Percentiles rank a stretch among this genome's conserved stretches.
Evolutionary conservation across 768 basidiomycete genomes (phyloP).

Genomic region (Calocera viscosa): DNA sequence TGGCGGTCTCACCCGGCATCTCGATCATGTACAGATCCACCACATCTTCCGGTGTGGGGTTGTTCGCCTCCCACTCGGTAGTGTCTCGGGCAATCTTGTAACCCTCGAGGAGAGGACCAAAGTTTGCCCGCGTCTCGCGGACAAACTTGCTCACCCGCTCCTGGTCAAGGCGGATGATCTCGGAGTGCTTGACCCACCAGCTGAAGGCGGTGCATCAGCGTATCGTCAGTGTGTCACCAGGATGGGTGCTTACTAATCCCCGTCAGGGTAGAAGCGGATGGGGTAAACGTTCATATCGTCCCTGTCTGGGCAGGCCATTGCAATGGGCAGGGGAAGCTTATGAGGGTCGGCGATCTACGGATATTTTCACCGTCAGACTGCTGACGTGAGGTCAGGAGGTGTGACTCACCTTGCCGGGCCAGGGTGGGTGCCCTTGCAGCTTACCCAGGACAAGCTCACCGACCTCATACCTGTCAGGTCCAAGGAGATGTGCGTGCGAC

Average conservation of each 20-base stretch:
- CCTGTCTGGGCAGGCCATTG: background rate
- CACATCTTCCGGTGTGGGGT: background rate
- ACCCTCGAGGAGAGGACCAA: background rate
- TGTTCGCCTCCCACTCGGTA: background rate
- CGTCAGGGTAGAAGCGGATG: slow-evolving; percentile 1
- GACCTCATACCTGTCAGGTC: slow-evolving; percentile 4
- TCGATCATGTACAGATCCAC: background rate
- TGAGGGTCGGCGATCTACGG: background rate
- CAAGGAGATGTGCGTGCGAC: background rate
- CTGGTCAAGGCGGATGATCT: background rate
- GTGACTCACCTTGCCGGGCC: background rate
- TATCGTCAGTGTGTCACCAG: background rate
- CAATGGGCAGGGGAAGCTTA: background rate
- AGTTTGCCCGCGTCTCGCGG: slow-evolving; percentile 1
- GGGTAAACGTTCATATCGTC: background rate
- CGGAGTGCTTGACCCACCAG: background rate
- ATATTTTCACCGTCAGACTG: background rate
- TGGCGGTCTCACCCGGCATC: background rate
- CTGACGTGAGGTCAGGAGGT: background rate
- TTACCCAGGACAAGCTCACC: background rate
- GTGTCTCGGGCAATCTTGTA: slow-evolving; percentile 1
- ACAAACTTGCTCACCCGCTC: background rate
- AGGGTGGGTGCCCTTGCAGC: background rate
- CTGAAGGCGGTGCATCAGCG: background rate
- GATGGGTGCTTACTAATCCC: background rate